phyloP scores from a whole-genome alignment of 1,284 basidiomycete genomes.

The Porogramme epimiltina region DNA sequence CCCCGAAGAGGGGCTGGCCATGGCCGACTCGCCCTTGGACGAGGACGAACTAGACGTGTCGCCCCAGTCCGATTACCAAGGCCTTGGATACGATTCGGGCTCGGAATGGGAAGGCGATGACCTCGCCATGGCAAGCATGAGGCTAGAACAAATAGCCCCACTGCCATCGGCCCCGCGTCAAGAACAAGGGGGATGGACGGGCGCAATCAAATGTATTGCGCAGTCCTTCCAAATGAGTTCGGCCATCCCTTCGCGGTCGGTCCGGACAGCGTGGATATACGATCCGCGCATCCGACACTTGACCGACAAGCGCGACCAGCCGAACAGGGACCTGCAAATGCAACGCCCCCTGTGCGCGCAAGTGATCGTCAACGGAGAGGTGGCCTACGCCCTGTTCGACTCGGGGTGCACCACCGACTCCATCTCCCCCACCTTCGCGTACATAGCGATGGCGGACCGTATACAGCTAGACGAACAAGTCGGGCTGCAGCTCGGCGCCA shows the following conservation, averaged over 20 bases:
- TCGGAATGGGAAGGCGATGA: no score
- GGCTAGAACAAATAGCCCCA: no score
- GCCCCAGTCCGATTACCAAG: no score
- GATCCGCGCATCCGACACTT: constrained; percentile 1
- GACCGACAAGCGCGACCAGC: constrained; percentile 1
- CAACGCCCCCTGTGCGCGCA: constrained; percentile 6
- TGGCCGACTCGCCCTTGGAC: no score
- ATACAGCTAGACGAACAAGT: constrained; percentile 8
- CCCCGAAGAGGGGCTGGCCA: no score
- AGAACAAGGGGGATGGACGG: not conserved
- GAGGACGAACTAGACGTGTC: no score
- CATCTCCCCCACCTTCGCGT: not conserved
- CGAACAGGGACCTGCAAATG: not conserved
- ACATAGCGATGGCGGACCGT: constrained; percentile 7
- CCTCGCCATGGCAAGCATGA: no score
- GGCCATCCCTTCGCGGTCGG: not conserved
- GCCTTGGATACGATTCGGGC: no score
- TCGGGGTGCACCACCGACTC: constrained; percentile 8
- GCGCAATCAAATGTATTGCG: not conserved
- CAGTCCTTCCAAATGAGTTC: not conserved
- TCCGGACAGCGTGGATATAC: constrained; percentile 2
- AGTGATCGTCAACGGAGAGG: constrained; percentile 6
- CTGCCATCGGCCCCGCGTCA: not conserved
- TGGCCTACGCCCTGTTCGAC: constrained; percentile 4
- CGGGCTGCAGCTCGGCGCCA: constrained; percentile 21